Percentiles rank a stretch among this genome's conserved stretches.
Conservation (phyloP, 305 asterid genomes). For the Solanum hybrid region DNA sequence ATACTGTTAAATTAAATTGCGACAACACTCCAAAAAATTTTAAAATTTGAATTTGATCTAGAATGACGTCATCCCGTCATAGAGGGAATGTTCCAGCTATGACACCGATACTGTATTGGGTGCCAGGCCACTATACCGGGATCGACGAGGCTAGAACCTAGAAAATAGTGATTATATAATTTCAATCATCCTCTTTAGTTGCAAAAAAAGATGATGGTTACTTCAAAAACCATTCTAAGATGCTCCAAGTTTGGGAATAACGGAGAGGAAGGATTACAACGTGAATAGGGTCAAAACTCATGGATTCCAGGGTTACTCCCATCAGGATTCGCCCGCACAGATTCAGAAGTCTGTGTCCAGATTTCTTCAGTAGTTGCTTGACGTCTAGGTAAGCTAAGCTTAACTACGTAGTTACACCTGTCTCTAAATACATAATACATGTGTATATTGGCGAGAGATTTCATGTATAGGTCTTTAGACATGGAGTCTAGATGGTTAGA, state of each 20-base stretch:
- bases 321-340: not conserved
- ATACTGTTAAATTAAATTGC: too few species aligned
- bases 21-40: accelerated
- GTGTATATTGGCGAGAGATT: not conserved
- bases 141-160: not conserved
- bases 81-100: not conserved
- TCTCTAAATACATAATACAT: not conserved
- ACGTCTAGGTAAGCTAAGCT: not conserved
- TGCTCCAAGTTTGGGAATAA: not conserved
- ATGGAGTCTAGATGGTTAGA: not conserved
- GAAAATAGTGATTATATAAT: not conserved
- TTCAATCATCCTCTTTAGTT: not conserved
- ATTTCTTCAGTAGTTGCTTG: not conserved
- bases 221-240: not conserved
- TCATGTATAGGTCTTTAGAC: not conserved
- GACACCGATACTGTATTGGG: not conserved
- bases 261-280: not conserved
- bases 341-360: not conserved
- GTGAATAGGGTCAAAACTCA: not conserved
- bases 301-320: not conserved
- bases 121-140: not conserved
- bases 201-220: not conserved
- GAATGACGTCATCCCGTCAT: not conserved
- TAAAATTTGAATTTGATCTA: not conserved
- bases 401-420: not conserved